Conservation (phyloP, 306 rosid species). For the Fragaria nilgerrensis region DNA sequence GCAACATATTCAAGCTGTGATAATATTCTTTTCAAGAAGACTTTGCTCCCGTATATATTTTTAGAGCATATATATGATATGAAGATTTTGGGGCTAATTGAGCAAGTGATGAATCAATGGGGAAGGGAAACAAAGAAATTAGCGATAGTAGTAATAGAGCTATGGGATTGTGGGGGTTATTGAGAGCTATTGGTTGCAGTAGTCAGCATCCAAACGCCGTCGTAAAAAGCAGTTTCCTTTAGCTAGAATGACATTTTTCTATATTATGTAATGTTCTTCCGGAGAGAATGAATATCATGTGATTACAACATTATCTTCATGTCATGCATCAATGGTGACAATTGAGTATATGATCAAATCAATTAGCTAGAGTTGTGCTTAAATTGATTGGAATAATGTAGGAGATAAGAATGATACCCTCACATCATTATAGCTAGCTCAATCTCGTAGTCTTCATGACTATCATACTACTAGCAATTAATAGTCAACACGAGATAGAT, state of each 20-base stretch:
- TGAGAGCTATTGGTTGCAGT: slow-evolving; percentile 39
- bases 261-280: too few relatives aligned
- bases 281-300: background rate
- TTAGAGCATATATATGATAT: too few relatives aligned
- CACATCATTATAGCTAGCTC: background rate
- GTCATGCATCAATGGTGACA: background rate
- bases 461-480: background rate
- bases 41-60: too few relatives aligned
- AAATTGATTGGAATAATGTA: background rate
- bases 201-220: slow-evolving; percentile 34
- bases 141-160: background rate
- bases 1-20: too few relatives aligned
- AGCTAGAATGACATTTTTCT: too few relatives aligned
- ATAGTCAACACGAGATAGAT: background rate
- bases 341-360: background rate
- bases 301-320: background rate
- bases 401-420: background rate
- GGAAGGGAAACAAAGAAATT: slow-evolving; percentile 4
- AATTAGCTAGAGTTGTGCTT: background rate
- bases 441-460: background rate
- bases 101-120: background rate
- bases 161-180: slow-evolving; percentile 44
- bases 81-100: slow-evolving; percentile 14
- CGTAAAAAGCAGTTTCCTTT: slow-evolving; percentile 34
- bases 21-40: too few relatives aligned